These are phyloP conservation scores for Colletotrichum phormii DNA, from an alignment of 2,329 filamentous ascomycete species.

Conservation along the genomic window DNA sequence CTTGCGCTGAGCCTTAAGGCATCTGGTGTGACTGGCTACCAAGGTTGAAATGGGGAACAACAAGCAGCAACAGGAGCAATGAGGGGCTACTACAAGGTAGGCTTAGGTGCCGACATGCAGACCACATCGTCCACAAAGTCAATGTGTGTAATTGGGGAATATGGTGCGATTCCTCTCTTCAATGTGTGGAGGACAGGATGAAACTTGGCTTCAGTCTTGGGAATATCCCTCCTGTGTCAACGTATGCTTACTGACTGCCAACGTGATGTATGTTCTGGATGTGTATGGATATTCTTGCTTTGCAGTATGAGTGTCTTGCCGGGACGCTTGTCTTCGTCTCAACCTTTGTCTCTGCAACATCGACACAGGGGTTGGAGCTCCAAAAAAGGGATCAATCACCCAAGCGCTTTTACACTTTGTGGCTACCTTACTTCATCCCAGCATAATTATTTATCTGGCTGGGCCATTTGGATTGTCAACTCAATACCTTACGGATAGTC, in stretches of 20 bases:
- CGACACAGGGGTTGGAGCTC: conserved; percentile 16
- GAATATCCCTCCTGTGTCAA: neutral
- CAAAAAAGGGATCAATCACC: neutral
- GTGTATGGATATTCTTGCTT: conserved; percentile 10
- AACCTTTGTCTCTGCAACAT: conserved; percentile 23
- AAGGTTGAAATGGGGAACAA: neutral
- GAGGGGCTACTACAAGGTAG: neutral
- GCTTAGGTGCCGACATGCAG: no score
- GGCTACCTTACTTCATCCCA: neutral
- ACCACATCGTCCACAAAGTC: neutral
- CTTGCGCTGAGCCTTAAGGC: conserved; percentile 7
- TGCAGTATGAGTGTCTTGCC: neutral
- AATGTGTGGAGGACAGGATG: neutral
- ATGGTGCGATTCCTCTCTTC: neutral
- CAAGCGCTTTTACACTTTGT: neutral
- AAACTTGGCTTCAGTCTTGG: neutral
- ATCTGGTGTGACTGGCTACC: neutral
- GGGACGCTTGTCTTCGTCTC: conserved; percentile 16
- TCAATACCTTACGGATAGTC: neutral
- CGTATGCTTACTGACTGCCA: neutral
- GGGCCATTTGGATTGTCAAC: conserved; percentile 5
- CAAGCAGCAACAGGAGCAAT: neutral
- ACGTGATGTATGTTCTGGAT: no score
- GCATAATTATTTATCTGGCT: neutral
- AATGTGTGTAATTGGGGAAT: neutral